Evolutionary conservation across 495 filamentous ascomycete species (phyloP), one percentile per base, ranked within the genome.

Genomic region (Hypoxylon cercidicola): DNA sequence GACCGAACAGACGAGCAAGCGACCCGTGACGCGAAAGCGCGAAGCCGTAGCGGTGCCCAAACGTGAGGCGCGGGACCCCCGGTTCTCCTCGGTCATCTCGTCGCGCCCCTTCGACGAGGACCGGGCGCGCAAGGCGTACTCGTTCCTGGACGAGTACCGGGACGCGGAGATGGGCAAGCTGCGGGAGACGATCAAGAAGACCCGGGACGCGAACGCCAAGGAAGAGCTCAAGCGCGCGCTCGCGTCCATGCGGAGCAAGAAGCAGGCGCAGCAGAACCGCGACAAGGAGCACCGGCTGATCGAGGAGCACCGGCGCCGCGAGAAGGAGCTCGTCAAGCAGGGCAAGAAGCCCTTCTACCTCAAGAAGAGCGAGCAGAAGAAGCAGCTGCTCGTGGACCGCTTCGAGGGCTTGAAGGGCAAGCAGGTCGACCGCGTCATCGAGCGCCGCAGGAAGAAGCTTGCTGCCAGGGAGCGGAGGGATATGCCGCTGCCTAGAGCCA

Each of bases 321-420:
- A 99, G 84, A 91, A 90, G 77, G 89, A 93, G 75, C 75, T 89
- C 54, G 86, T 98, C 25, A 84, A 82, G 67, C 85, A 93, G 77
- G 95, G 95, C 19, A 97, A 98, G 86, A 88, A 87, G 81, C 93
- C 94, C 5, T 99, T 93, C 72, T 97, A 89, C 73, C 79, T 97
- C 64, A 98, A 98, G 85, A 87, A 89, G 77, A 87, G 85, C 59
- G 93, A 97, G 77, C 82, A 93, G 77, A 97, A 96, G 87, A 93
- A 93, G 78, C 76, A 87, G 73, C 80, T 92, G 25, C 77, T 97
- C 58, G 75, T 90, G 62, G 88, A 96, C 69, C 87, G 89, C 74
- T 97, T 89, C 69, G 80, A 85, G 62, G 85, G 84, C 54, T 86
- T 98, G 85, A 92, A 89, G 78, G 88, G 88, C 48, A 88, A 87